Evolutionary conservation across 1,284 basidiomycete species (phyloP), one percentile per base, ranked within the genome.

Genomic region (Trichosporon sp.): DNA sequence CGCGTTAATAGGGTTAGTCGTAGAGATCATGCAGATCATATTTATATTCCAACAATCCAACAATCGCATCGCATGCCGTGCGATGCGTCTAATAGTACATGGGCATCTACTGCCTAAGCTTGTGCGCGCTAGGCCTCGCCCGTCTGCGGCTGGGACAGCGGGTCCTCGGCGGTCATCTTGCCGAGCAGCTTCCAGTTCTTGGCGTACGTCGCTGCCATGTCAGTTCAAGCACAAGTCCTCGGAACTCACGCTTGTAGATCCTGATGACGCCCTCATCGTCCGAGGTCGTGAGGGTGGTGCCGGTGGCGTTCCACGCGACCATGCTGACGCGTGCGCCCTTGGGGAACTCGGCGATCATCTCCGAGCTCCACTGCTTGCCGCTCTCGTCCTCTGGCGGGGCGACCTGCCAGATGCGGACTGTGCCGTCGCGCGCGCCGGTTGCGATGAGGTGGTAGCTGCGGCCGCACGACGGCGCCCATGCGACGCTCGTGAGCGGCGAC

Each of bases 401-500:
- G 5, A 87, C 84, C 70, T 89, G 89, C 93, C 93, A 97, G 74
- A 98, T 92, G 69, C 93, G 84, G 6, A 96, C 92, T 51, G 88
- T 87, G 0, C 93, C 93, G 77, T 95, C 94, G 47, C 93, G 86
- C 44, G 89, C 86, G 6, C 93, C 95, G 0, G 93, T 92, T 2
- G 95, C 95, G 72, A 97, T 86, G 60, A 96, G 89, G 77, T 97
- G 95, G 81, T 94, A 95, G 1, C 91, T 92, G 25, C 93, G 87
- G 1, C 95, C 95, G 74, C 92, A 95, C 0, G 90, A 90, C 0
- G 95, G 92, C 1, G 95, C 93, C 93, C 94, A 98, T 4, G 92
- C 86, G 53, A 97, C 87, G 29, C 89, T 89, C 0, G 90, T 91
- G 65, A 95, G 87, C 1, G 93, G 78, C 44, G 68, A 72, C 13